Conservation (phyloP, 306 rosid species). For the Amphicarpaea edgeworthii region DNA sequence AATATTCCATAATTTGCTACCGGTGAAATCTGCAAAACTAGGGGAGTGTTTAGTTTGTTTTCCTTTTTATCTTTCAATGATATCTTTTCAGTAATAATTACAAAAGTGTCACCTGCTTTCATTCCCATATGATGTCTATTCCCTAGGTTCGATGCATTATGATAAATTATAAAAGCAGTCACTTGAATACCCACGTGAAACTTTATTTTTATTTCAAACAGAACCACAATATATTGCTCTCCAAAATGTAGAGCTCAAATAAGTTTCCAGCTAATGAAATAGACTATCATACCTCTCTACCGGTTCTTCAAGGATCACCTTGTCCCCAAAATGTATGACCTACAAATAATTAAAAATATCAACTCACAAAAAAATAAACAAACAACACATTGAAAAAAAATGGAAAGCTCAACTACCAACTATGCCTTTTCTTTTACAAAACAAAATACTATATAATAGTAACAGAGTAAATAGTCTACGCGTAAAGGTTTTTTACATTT, state of each 20-base stretch:
- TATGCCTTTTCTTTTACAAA: background rate
- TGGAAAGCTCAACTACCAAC: conserved; percentile 21
- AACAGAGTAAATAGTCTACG: background rate
- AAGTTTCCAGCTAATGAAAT: conserved; percentile 30
- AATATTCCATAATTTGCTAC: conserved; percentile 18
- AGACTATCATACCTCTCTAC: conserved; percentile 77
- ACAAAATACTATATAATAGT: no score
- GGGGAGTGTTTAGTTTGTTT: background rate
- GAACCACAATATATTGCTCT: conserved; percentile 21
- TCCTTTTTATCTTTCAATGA: background rate
- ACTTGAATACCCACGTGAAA: background rate
- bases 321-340: conserved; percentile 88
- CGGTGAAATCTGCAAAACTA: conserved; percentile 16
- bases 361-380: conserved; percentile 15
- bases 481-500: background rate
- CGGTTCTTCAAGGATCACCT: conserved; percentile 87
- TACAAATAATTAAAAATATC: conserved; percentile 48
- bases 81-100: background rate
- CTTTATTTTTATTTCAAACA: conserved; percentile 23
- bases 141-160: background rate
- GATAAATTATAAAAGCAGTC: background rate
- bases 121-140: background rate
- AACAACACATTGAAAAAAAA: conserved; percentile 14
- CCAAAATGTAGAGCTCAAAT: conserved; percentile 9
- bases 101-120: background rate